Evolutionary conservation across 495 filamentous ascomycete species (phyloP), one percentile per base, ranked within the genome.

Genomic region (Daldinia caldariorum): DNA sequence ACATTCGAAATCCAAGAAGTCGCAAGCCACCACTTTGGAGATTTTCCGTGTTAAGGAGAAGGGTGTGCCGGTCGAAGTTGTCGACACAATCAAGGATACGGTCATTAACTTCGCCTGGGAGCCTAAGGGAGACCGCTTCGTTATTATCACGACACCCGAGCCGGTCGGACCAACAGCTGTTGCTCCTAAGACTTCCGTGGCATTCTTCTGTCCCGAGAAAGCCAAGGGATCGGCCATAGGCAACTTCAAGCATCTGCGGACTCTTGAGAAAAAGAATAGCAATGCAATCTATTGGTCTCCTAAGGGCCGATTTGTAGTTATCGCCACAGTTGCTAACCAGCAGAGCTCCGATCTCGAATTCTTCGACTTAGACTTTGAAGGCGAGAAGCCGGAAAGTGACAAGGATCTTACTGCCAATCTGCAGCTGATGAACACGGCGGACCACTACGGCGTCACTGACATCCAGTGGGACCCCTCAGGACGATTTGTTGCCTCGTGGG

Each of bases 231-330:
- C 84, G 38, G 83, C 84, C 10, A 83, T 92, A 18, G 95, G 95
- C 56, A 97, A 97, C 84, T 99, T 97, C 86, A 95, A 92, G 85
- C 91, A 94, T 70, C 89, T 98, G 61, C 89, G 91, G 45, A 97
- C 93, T 0, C 85, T 96, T 20, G 95, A 99, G 71, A 97, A 97
- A 89, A 97, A 97, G 87, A 99, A 94, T 79, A 97, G 90, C 86
- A 99, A 99, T 75, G 96, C 91, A 58, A 98, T 99, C 76, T 97
- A 97, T 88, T 99, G 95, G 95, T 96, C 93, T n/a, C 95, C 95
- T 13, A 93, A 91, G 83, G 95, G 95, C 14, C 89, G 95, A 16
- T 97, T 99, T 76, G 94, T 97, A 49, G 88, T 97, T 45, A 88
- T 99, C 13, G 95, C 92, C 22, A 95, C 95, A 1, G 91, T 99